Percentiles rank a stretch among this genome's conserved stretches.
Evolutionary conservation across 2,329 filamentous ascomycete species (phyloP).

Genomic region (Diaporthe eres): DNA sequence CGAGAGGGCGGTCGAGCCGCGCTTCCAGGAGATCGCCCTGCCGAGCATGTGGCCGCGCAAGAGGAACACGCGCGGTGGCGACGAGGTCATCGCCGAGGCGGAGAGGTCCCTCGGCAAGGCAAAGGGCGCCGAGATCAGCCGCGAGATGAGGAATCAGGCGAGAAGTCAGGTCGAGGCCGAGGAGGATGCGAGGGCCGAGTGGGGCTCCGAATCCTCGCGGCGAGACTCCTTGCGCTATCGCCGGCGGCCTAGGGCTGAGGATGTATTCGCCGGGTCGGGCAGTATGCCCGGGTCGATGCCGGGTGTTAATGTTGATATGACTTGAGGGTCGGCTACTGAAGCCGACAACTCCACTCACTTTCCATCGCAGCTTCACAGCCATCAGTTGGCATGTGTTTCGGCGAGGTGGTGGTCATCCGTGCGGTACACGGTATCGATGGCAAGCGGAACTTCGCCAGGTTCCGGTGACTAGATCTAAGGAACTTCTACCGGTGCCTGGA

Average conservation of each 20-base stretch:
- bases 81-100: constrained; percentile 66
- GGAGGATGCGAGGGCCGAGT: constrained; percentile 51
- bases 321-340: background rate
- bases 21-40: constrained; percentile 88
- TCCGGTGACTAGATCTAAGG: background rate
- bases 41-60: constrained; percentile 88
- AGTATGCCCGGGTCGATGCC: constrained; percentile 49
- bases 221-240: constrained; percentile 52
- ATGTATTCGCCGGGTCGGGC: constrained; percentile 45
- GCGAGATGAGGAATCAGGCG: constrained; percentile 66
- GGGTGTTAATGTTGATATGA: constrained; percentile 43
- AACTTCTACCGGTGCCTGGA: no score
- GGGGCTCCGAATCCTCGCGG: constrained; percentile 52
- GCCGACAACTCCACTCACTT: background rate
- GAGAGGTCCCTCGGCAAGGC: constrained; percentile 65
- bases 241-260: constrained; percentile 48
- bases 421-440: background rate
- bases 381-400: no score
- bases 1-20: constrained; percentile 86
- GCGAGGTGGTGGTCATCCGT: background rate
- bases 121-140: constrained; percentile 67
- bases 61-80: constrained; percentile 83
- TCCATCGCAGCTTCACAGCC: background rate
- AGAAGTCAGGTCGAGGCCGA: constrained; percentile 63
- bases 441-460: background rate